Evolutionary conservation across 495 filamentous ascomycete genomes (phyloP), one percentile per base, ranked within the genome.

Genomic region (Elasticomyces elasticus): DNA sequence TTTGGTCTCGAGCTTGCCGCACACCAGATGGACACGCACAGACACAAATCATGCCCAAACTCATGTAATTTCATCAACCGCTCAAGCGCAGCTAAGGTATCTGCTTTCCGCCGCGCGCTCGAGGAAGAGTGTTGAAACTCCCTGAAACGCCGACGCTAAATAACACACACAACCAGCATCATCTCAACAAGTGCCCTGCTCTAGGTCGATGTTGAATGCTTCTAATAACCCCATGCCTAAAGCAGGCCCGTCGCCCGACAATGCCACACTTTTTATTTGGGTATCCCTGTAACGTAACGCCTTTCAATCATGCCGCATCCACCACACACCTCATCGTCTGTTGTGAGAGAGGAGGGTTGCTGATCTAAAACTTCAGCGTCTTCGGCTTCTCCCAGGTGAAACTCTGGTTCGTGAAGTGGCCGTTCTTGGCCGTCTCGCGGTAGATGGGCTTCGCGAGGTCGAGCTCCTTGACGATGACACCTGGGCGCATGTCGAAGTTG

Each of bases 331-430:
- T n/a, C n/a, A n/a, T n/a, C n/a, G n/a, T n/a, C n/a, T n/a, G n/a
- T n/a, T n/a, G n/a, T 47, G 43, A n/a, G 40, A 6, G 42, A 2
- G 19, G 31, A n/a, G n/a, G n/a, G 31, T 10, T 10, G 5, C 17
- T 4, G 59, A 62, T 78, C 41, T 94, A 97, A 72, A 85, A 81
- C 74, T 84, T 87, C 65, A 98, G 84, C 60, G 75, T 67, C 87
- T 95, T 95, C 64, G 92, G 91, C 79, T 95, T 82, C 85, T 98
- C 92, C 92, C 92, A 98, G 71, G 75, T 78, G 82, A 96, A 98
- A 69, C 75, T 75, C 80, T 95, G 92, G 85, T 95, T 92, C 73
- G 91, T 94, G 77, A 98, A 98, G 81, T 98, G 92, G 64, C 91
- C 92, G 73, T 97, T 96, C 86, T 95, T 95, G 67, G 92, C 92